Conservation (phyloP, 331 rosid species). For the Acacia concinna region DNA sequence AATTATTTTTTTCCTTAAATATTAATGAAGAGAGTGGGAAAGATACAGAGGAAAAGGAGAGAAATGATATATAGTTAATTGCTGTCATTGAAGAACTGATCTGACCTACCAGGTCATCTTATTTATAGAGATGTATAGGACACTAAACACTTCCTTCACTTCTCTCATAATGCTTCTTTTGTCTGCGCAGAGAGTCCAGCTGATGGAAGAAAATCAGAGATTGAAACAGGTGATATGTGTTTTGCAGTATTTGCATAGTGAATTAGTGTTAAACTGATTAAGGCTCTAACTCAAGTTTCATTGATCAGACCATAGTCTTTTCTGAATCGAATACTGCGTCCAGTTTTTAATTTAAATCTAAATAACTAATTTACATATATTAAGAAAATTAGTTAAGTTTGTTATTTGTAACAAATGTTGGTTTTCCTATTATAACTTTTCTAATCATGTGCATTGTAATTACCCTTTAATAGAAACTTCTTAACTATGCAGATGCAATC, state of each 20-base stretch:
- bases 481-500: too few species aligned
- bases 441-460: too few species aligned
- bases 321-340: not conserved
- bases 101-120: not conserved
- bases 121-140: not conserved
- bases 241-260: not conserved
- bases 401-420: too few species aligned
- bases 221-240: constrained; percentile 35
- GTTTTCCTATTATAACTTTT: too few species aligned
- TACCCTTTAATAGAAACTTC: too few species aligned
- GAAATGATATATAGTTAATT: not conserved
- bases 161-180: not conserved
- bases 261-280: not conserved
- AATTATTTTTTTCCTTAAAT: not conserved
- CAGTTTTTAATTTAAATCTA: not conserved
- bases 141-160: not conserved
- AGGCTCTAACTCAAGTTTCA: not conserved
- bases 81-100: not conserved
- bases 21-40: not conserved
- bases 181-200: constrained; percentile 24
- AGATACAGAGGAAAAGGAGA: not conserved
- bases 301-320: not conserved
- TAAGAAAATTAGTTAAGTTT: too few species aligned
- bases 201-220: constrained; percentile 35
- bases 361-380: too few species aligned